Conservation (phyloP, 495 filamentous ascomycete genomes). For the Penicillium maclennaniae region DNA sequence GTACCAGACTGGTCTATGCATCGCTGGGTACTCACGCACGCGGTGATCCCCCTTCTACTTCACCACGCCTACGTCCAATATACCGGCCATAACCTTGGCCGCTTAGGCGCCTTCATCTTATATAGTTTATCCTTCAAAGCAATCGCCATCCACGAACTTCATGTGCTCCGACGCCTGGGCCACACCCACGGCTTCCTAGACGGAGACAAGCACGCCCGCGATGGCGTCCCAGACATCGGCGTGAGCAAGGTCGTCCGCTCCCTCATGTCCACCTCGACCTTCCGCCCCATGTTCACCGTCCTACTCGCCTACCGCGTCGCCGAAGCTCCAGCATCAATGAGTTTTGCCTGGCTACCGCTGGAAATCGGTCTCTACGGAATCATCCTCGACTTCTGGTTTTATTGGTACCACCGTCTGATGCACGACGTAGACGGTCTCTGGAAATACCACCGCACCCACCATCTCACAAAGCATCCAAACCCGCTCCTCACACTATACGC, state of each 20-base stretch:
- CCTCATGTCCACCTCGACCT: constrained; percentile 25
- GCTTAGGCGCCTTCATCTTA: constrained; percentile 24
- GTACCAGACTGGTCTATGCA: constrained; percentile 31
- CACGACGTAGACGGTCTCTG: constrained; percentile 32
- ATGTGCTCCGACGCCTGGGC: constrained; percentile 28
- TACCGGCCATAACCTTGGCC: constrained; percentile 24
- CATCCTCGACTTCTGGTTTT: constrained; percentile 43
- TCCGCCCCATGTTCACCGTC: constrained; percentile 33
- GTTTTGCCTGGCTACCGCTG: constrained; percentile 27
- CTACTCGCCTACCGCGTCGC: constrained; percentile 28
- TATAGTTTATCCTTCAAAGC: constrained; percentile 29
- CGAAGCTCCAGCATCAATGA: constrained; percentile 20
- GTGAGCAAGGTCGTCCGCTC: constrained; percentile 31
- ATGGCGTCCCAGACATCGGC: constrained; percentile 35
- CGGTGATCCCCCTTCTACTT: constrained; percentile 22
- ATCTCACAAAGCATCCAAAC: constrained; percentile 40
- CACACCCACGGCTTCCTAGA: constrained; percentile 35
- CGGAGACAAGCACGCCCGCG: constrained; percentile 36
- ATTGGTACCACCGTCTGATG: constrained; percentile 39
- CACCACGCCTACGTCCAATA: constrained; percentile 28
- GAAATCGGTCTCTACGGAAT: constrained; percentile 35
- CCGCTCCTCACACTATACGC: constrained; percentile 34
- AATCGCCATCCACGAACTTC: constrained; percentile 31
- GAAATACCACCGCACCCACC: constrained; percentile 42
- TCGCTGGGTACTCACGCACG: constrained; percentile 28